Base-by-base conservation (phyloP, 352 stramenopile species). In the Globisporangium orthogonon region DNA sequence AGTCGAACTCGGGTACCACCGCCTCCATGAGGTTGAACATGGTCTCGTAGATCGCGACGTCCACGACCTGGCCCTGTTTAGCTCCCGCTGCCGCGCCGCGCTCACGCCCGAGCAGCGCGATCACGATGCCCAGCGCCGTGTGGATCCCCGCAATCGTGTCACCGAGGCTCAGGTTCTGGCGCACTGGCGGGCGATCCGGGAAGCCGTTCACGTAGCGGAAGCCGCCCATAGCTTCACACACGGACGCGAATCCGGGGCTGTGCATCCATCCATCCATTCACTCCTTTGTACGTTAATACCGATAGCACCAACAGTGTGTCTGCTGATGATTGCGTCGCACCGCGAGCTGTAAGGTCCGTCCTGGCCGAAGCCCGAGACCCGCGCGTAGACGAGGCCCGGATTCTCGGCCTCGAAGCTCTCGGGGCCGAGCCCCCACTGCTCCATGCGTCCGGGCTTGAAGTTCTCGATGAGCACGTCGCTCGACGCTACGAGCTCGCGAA, bases 391-490 rank as follows among this genome's bases (percentile, higher is more conserved):
- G 14, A 96, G 70, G 7, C 81, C 83, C 0, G 85, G 83, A 62
- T 96, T 96, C 29, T 63, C 66, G 15, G 69, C 60, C 53, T 91
- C 71, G 40, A 96, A 91, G 7, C 67, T 63, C 0, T 94, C 76
- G 6, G 82, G 84, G 0, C 83, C 85, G 43, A 96, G 82, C 29
- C 73, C 80, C 83, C 83, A 95, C 54, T 89, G 74, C 58, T 96
- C 87, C 87, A 96, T 95, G 31, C 83, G 79, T 0, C 86, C 87
- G 30, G 87, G 87, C 40, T 75, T 74, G 59, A 96, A 96, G 65
- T 95, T 95, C 68, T 96, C 87, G 52, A 96, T 89, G 44, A 96
- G 57, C 40, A 96, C 87, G 52, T 96, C 86, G 47, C 78, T 91
- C 51, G 83, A 66, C 23, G 69, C 63, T 9, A 89, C 74, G 10